Evolutionary conservation across 2,329 filamentous ascomycete species (phyloP), one percentile per base, ranked within the genome.

Genomic region (Cryoendolithus antarcticus): DNA sequence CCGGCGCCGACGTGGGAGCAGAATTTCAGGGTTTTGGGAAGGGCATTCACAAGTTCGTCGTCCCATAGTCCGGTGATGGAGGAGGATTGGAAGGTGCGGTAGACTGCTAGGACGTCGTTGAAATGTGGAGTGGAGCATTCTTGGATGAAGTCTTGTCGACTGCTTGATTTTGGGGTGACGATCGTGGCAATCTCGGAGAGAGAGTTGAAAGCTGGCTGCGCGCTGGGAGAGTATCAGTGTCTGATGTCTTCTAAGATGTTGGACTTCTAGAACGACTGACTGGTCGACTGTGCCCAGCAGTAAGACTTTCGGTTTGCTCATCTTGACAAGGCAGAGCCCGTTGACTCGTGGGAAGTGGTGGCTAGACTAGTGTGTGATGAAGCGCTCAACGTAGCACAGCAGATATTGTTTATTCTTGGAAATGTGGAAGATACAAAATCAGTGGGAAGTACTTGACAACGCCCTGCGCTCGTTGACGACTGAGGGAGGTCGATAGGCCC

Each of bases 21-120:
- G 42, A 63, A 67, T 37, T 52, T 55, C 38, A 66, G 47, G 38
- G 43, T 58, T 34, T 54, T 46, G 12, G 62, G 62, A 6, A 65
- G 46, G 2, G 60, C 68, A 32, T 67, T 59, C 29, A 88, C 61
- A n/a, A 91, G 60, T 58, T 85, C 81, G 33, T 69, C 68, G 56
- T 93, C 82, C 45, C 91, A 64, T 12, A 65, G 61, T 2, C 86
- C 86, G 0, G 83, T 89, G 41, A 79, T 66, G 9, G 53, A 54
- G 32, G 73, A 64, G 27, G 77, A 83, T 33, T 60, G 60, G 50
- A 86, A 85, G 9, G 82, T 89, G 39, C 84, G 75, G 61, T 82
- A 91, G 21, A 72, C 70, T 30, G 72, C 78, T 12, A 71, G 54
- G 27, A 78, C 72, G 44, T 74, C 77, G 47, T 84, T 74, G n/a